Evolutionary conservation across 2,329 filamentous ascomycete genomes (phyloP).

Genomic region (Cryphonectria naterciae): DNA sequence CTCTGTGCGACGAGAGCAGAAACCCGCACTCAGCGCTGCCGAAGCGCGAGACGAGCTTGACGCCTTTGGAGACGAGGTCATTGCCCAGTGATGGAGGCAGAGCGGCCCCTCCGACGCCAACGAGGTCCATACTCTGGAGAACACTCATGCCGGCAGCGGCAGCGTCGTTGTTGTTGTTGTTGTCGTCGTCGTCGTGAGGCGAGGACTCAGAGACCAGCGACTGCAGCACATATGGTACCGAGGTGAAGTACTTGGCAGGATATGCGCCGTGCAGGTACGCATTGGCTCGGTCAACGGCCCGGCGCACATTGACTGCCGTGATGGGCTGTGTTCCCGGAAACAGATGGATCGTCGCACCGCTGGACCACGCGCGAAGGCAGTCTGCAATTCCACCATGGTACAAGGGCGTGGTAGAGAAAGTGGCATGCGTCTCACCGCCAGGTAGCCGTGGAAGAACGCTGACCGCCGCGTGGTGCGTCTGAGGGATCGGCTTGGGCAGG

Average conservation of each 20-base stretch:
- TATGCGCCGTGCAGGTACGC: conserved; percentile 28
- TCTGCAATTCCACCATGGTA: conserved; percentile 70
- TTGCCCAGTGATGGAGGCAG: conserved; percentile 58
- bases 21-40: conserved; percentile 71
- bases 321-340: conserved; percentile 64
- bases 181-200: conserved; percentile 35
- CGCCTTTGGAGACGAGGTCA: conserved; percentile 50
- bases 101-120: conserved; percentile 67
- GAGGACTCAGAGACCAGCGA: conserved; percentile 45
- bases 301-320: conserved; percentile 56
- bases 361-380: conserved; percentile 64
- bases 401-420: conserved; percentile 67
- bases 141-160: conserved; percentile 42
- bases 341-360: conserved; percentile 62
- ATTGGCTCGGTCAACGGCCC: conserved; percentile 47
- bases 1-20: conserved; percentile 63
- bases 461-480: conserved; percentile 59
- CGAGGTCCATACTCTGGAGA: conserved; percentile 59
- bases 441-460: conserved; percentile 56
- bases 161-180: conserved; percentile 42
- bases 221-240: conserved; percentile 62
- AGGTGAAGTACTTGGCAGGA: conserved; percentile 61
- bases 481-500: conserved; percentile 64
- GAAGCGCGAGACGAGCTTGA: conserved; percentile 65
- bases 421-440: conserved; percentile 44